Conservation (phyloP, 2,329 filamentous ascomycete species). For the Nectriaceae sp. region DNA sequence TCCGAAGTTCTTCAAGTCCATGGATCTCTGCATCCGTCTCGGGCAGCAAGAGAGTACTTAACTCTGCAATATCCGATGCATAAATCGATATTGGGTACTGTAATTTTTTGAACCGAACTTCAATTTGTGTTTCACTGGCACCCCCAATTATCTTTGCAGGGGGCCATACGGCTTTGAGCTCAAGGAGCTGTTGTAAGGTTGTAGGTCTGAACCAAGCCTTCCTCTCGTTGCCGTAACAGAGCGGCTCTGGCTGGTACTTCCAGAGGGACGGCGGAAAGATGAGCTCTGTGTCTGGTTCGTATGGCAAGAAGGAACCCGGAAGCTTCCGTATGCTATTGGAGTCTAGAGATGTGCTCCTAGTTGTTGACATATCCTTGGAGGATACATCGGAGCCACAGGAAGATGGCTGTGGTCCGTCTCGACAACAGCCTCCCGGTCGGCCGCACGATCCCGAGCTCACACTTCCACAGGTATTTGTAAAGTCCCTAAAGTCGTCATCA, state of each 20-base stretch:
- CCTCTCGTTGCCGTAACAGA: constrained; percentile 84
- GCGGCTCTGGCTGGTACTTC: constrained; percentile 72
- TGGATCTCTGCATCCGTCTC: background rate
- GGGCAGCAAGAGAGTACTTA: constrained; percentile 36
- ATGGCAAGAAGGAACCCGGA: constrained; percentile 3
- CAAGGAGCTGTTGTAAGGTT: constrained; percentile 64
- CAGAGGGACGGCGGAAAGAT: constrained; percentile 82
- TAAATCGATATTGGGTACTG: constrained; percentile 82
- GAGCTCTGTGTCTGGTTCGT: constrained; percentile 78
- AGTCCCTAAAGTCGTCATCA: too few species aligned
- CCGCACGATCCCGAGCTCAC: too few species aligned
- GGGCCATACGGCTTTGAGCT: constrained; percentile 62
- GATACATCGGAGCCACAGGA: too few species aligned
- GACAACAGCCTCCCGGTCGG: too few species aligned
- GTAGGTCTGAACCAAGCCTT: constrained; percentile 87
- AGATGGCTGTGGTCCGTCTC: too few species aligned
- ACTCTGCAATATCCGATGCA: constrained; percentile 82
- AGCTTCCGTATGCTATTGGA: too few species aligned
- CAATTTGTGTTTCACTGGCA: constrained; percentile 90
- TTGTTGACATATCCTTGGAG: too few species aligned
- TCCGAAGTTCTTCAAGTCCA: constrained; percentile 1
- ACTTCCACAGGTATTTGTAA: too few species aligned
- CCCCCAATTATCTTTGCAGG: constrained; percentile 86
- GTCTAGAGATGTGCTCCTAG: too few species aligned
- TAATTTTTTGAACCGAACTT: constrained; percentile 92